Percentiles rank a stretch among this genome's conserved stretches.
Conservation (phyloP, 163 green algal genomes). For the Scenedesmus sp. region DNA sequence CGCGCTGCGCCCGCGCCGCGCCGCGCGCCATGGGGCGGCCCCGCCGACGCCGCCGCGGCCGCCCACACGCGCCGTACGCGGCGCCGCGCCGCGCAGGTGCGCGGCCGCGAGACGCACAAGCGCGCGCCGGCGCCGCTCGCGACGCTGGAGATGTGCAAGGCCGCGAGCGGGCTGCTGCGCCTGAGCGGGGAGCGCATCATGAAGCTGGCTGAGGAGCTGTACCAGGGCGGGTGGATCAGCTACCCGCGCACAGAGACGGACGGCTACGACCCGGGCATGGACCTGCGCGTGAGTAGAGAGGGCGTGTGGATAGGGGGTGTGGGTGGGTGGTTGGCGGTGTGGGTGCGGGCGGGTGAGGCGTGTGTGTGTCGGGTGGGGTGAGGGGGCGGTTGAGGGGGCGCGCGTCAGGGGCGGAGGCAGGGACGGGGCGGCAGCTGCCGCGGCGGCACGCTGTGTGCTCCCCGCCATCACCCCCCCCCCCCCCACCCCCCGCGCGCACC, state of each 20-base stretch:
- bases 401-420: too few species aligned
- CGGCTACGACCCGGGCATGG: slow-evolving; percentile 61
- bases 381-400: too few species aligned
- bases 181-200: slow-evolving; percentile 89
- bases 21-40: not conserved
- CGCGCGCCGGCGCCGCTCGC: slow-evolving; percentile 87
- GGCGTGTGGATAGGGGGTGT: too few species aligned
- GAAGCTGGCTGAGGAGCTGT: slow-evolving; percentile 98
- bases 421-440: too few species aligned
- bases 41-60: not conserved
- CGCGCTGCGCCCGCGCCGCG: not conserved
- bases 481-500: too few species aligned
- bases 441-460: not conserved
- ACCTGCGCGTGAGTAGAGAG: slow-evolving; percentile 63
- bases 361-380: too few species aligned
- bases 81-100: slow-evolving; percentile 51
- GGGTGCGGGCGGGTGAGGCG: too few species aligned
- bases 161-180: slow-evolving; percentile 75
- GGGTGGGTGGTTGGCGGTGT: too few species aligned
- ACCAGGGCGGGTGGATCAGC: slow-evolving; percentile 95
- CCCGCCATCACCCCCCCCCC: not conserved
- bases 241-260: slow-evolving; percentile 89
- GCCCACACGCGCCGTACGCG: not conserved
- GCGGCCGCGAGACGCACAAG: slow-evolving; percentile 67
- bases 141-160: slow-evolving; percentile 98